A percentile compares a stretch with the other conserved stretches of the same genome.
These are phyloP conservation scores for Parastagonospora avenae DNA, from an alignment of 2,329 filamentous ascomycete species.

Conservation along the genomic window DNA sequence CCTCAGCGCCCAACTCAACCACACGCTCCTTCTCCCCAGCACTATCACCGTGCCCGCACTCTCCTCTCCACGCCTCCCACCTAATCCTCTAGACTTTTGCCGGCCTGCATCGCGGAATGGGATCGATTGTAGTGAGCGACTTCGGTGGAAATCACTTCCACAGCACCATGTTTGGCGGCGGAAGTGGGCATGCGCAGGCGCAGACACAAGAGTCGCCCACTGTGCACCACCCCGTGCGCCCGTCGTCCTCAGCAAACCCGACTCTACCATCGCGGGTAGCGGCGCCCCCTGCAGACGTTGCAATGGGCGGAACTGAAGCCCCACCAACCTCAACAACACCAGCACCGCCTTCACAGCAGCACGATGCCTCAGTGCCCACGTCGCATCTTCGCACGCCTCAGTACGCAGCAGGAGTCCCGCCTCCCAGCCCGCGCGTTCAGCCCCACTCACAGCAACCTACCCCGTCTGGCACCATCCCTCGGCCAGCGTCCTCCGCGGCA, in stretches of 20 bases:
- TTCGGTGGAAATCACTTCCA: conserved; percentile 76
- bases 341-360: conserved; percentile 33
- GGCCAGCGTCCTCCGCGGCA: conserved; percentile 19
- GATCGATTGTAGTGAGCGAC: conserved; percentile 68
- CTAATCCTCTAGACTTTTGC: not conserved
- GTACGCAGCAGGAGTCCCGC: conserved; percentile 24
- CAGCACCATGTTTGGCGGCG: conserved; percentile 68
- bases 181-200: conserved; percentile 49
- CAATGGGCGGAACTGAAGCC: conserved; percentile 47
- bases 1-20: conserved; percentile 13
- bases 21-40: conserved; percentile 17
- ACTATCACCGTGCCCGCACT: conserved; percentile 18
- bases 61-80: conserved; percentile 6
- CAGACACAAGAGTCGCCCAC: conserved; percentile 45
- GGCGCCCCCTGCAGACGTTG: conserved; percentile 37
- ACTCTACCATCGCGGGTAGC: conserved; percentile 32
- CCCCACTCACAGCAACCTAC: conserved; percentile 43
- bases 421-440: conserved; percentile 43
- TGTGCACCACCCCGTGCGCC: conserved; percentile 41
- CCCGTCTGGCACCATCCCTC: conserved; percentile 24
- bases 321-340: conserved; percentile 38
- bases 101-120: conserved; percentile 57
- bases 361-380: conserved; percentile 20
- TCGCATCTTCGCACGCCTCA: conserved; percentile 20
- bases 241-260: conserved; percentile 34